Base-by-base conservation (phyloP, 208 protist genomes). In the Leptomonas seymouri region DNA sequence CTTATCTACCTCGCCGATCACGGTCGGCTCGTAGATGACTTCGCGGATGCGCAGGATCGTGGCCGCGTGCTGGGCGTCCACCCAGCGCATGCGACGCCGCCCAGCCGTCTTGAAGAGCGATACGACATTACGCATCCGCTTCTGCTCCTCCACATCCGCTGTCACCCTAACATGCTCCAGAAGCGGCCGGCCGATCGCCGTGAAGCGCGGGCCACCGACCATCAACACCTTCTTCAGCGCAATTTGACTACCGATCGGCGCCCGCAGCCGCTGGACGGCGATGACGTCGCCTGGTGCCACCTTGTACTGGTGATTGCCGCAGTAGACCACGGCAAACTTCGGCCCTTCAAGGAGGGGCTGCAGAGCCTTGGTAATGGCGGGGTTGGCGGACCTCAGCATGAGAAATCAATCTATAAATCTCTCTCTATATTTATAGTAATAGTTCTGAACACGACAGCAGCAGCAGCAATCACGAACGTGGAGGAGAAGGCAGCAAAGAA, bases 261-360 rank as follows among this genome's bases (percentile, higher is more conserved):
- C 83, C 12, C 81, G 80, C 21, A 97, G 63, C 14, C 85, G 87
- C 77, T 97, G 88, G 12, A 95, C 86, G 3, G 81, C 81, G 65
- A 97, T 96, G 58, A 96, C 82, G 57, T 97, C 93, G 51, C 87
- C 89, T 1, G 74, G 61, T 2, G 76, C 56, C 0, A 97, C 82
- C 67, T 97, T 97, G 80, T 97, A 97, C 75, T 97, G 91, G 54
- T 94, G 84, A 51, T 91, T 93, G 46, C 85, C 86, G 57, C 84
- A 89, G 80, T 89, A 88, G 34, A 97, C 78, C n/a, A 97, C 89
- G n/a, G 90, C 93, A 39, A 96, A 97, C 73, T 89, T 90, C 15
- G 79, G 79, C 20, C 84, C 85, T 30, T 81, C 62, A 25, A 93
- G 64, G 20, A 91, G 79, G 9, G 86, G 82, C 56, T 82, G 51